phyloP scores from a whole-genome alignment of 768 basidiomycete species.

The Tylopilus subfusipes region DNA sequence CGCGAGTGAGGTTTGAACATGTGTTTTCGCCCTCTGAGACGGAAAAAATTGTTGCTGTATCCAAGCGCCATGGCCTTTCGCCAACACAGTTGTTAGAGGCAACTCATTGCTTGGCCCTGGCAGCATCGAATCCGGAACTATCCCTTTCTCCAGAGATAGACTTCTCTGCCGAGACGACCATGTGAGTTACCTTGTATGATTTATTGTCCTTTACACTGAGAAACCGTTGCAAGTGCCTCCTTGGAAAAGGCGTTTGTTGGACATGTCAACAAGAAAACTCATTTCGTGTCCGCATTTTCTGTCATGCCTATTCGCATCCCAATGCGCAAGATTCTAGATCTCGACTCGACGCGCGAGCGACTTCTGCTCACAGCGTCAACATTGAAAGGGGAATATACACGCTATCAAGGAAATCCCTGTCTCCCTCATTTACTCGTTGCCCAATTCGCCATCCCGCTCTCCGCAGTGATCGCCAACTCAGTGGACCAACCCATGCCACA shows the following conservation, averaged over 20 bases:
- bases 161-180: constrained; percentile 2
- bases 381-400: neutral
- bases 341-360: neutral
- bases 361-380: neutral
- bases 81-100: constrained; percentile 13
- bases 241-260: neutral
- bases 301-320: constrained; percentile 2
- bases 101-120: constrained; percentile 12
- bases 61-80: neutral
- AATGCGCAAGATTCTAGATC: constrained; percentile 1
- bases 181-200: neutral
- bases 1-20: constrained; percentile 2
- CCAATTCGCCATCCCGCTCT: neutral
- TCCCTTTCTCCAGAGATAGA: neutral
- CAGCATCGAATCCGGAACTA: constrained; percentile 4
- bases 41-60: neutral
- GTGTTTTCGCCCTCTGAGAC: constrained; percentile 1
- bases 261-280: neutral
- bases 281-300: constrained; percentile 1
- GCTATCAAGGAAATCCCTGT: neutral
- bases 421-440: constrained; percentile 4
- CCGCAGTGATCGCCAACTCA: neutral
- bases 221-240: neutral
- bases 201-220: neutral
- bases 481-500: neutral